Evolutionary conservation across 176 grass and related monocot species (phyloP).

Genomic region (Elaeis guineensis): DNA sequence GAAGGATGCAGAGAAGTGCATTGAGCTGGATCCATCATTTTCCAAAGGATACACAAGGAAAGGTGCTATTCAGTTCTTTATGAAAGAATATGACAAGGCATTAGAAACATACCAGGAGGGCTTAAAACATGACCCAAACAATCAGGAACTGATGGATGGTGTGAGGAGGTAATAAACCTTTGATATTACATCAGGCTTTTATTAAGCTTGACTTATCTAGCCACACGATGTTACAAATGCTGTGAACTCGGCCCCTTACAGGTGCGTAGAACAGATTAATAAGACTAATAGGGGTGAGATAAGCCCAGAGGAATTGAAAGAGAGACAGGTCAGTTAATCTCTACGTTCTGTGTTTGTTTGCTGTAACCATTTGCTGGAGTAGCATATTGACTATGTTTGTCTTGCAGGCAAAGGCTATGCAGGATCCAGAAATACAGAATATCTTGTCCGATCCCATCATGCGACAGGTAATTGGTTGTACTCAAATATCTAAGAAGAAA

Average conservation of each 20-base stretch:
- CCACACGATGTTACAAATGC: no score
- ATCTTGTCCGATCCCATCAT: slow-evolving; percentile 81
- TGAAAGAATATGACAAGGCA: slow-evolving; percentile 97
- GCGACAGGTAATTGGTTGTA: slow-evolving; percentile 45
- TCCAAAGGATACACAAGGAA: slow-evolving; percentile 93
- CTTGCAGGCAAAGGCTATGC: slow-evolving; percentile 70
- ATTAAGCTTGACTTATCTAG: no score
- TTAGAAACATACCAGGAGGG: slow-evolving; percentile 95
- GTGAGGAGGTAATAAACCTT: slow-evolving; percentile 43
- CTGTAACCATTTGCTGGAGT: no score
- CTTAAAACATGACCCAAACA: slow-evolving; percentile 83
- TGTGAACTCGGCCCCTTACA: no score
- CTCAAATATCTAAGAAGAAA: no score
- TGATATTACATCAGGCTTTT: no score
- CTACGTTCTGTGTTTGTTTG: no score
- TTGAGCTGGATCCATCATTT: slow-evolving; percentile 90
- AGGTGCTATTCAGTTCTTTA: slow-evolving; percentile 95
- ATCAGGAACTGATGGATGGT: slow-evolving; percentile 75
- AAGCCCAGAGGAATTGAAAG: no score
- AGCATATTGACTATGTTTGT: background rate
- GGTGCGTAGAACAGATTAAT: no score
- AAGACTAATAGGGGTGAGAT: no score
- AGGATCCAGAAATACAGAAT: slow-evolving; percentile 86
- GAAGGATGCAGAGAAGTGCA: slow-evolving; percentile 98
- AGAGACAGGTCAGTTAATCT: no score